These are phyloP conservation scores for Colletotrichum orchidophilum DNA, from an alignment of 2,329 filamentous ascomycete genomes.

Conservation along the genomic window DNA sequence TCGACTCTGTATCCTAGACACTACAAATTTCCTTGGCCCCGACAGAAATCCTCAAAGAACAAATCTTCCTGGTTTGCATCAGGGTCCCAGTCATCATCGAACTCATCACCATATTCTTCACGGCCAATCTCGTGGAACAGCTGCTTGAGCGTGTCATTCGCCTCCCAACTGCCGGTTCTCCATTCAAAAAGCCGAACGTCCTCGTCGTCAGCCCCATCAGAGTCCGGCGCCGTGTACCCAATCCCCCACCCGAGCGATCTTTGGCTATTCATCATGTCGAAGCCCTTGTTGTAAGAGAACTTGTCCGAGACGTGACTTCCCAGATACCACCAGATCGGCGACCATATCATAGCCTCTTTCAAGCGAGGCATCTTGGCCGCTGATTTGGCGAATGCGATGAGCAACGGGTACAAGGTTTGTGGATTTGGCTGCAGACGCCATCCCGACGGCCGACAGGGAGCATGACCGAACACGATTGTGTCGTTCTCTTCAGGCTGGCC, in stretches of 20 bases:
- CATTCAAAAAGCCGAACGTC: background rate
- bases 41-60: conserved; percentile 6
- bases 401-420: background rate
- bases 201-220: background rate
- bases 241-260: background rate
- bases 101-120: background rate
- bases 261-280: background rate
- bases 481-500: background rate
- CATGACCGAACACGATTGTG: background rate
- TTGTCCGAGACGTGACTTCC: background rate
- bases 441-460: background rate
- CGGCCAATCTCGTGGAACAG: conserved; percentile 9
- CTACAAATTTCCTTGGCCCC: background rate
- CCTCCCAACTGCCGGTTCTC: background rate
- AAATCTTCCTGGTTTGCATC: conserved; percentile 11
- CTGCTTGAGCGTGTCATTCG: background rate
- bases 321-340: background rate
- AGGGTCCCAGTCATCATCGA: background rate
- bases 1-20: background rate
- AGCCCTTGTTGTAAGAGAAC: background rate
- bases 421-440: background rate
- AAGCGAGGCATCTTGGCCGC: conserved; percentile 4
- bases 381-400: background rate
- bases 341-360: conserved; percentile 12
- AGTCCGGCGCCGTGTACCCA: background rate